These are phyloP conservation scores for Solanum chilense DNA, from an alignment of 257 asterid species.

Conservation along the genomic window DNA sequence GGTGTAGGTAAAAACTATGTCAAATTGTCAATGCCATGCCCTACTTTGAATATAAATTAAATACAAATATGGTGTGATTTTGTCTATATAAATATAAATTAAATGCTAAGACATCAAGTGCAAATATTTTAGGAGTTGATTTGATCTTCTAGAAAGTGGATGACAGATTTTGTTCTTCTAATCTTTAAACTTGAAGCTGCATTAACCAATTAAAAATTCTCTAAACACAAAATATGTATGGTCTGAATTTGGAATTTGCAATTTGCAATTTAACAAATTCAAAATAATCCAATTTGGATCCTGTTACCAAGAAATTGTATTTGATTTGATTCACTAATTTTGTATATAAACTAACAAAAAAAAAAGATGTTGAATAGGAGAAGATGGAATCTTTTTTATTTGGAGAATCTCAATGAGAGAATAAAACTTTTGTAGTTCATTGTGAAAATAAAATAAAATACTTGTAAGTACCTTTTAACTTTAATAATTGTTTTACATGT, in stretches of 20 bases:
- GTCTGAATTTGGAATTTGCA: background rate
- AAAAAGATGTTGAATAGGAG: background rate
- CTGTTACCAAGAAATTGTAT: background rate
- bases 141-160: background rate
- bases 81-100: background rate
- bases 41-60: background rate
- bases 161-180: slow-evolving; percentile 3
- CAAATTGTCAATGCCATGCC: background rate
- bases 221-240: background rate
- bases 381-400: background rate
- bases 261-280: background rate
- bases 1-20: background rate
- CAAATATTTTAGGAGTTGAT: background rate
- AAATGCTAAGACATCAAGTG: background rate
- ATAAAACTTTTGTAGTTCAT: background rate
- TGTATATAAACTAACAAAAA: background rate
- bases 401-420: background rate
- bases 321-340: background rate
- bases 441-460: background rate
- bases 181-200: background rate
- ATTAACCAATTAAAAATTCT: background rate
- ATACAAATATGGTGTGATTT: background rate
- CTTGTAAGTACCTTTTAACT: background rate
- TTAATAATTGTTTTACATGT: background rate
- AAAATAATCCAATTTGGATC: background rate